Conservation (phyloP, 148 eudicot genomes). For the Vaccinium myrtillus region DNA sequence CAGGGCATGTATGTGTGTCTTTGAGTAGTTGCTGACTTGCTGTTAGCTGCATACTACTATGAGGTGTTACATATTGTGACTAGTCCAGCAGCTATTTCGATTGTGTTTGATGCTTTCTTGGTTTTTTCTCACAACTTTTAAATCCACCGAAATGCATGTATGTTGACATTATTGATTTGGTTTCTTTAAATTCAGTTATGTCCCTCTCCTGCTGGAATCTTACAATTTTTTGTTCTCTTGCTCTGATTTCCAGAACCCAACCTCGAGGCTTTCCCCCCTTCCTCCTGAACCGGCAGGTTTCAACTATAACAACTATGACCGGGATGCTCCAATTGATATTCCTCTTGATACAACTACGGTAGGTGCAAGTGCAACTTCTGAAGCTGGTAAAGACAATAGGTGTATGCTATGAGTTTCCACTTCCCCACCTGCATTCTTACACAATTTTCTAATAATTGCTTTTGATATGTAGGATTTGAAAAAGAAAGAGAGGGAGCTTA, state of each 20-base stretch:
- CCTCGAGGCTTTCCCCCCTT: constrained; percentile 58
- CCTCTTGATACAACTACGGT: constrained; percentile 60
- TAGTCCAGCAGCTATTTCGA: background rate
- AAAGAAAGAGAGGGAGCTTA: constrained; percentile 61
- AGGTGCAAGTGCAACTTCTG: background rate
- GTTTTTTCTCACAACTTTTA: background rate
- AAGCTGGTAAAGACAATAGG: background rate
- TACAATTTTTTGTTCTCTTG: background rate
- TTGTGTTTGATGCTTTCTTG: background rate
- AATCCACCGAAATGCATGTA: background rate
- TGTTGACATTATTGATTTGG: background rate
- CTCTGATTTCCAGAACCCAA: constrained; percentile 41
- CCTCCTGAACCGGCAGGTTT: constrained; percentile 65
- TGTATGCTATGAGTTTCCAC: background rate
- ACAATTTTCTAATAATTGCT: background rate
- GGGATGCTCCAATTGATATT: constrained; percentile 57
- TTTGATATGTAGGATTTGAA: constrained; percentile 42
- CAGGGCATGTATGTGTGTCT: background rate
- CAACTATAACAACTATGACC: constrained; percentile 30
- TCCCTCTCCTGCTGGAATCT: background rate
- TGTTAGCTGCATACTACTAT: background rate
- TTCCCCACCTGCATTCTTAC: background rate
- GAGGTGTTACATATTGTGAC: background rate
- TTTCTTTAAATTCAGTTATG: background rate
- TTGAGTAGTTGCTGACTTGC: background rate